These are phyloP conservation scores for Fusarium buxicola DNA, from an alignment of 2,329 filamentous ascomycete genomes.

Conservation along the genomic window DNA sequence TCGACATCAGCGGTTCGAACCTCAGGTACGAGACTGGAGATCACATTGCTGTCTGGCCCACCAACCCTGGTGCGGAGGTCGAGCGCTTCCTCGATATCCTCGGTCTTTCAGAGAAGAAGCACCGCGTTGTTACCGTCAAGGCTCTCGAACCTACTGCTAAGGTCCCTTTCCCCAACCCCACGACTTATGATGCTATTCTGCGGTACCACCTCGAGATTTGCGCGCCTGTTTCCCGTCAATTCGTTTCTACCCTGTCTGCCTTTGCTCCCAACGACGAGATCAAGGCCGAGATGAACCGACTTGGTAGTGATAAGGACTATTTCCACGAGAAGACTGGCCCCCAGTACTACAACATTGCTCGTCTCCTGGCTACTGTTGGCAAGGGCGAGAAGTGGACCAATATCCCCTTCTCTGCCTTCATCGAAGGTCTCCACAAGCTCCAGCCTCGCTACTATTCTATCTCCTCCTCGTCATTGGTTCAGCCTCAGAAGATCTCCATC, in stretches of 20 bases:
- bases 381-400: slow-evolving; percentile 82
- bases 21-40: slow-evolving; percentile 96
- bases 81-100: slow-evolving; percentile 87
- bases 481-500: slow-evolving; percentile 94
- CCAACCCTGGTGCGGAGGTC: slow-evolving; percentile 91
- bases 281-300: slow-evolving; percentile 88
- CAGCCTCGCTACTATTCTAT: slow-evolving; percentile 99
- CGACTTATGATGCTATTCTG: slow-evolving; percentile 91
- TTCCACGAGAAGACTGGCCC: slow-evolving; percentile 88
- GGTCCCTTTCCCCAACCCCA: slow-evolving; percentile 96
- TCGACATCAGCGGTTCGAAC: slow-evolving; percentile 90
- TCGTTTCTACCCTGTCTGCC: slow-evolving; percentile 85
- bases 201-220: slow-evolving; percentile 98
- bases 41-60: slow-evolving; percentile 97
- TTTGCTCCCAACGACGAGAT: slow-evolving; percentile 88
- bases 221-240: slow-evolving; percentile 95
- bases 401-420: slow-evolving; percentile 92
- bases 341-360: slow-evolving; percentile 89
- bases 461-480: slow-evolving; percentile 93
- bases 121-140: slow-evolving; percentile 89
- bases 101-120: slow-evolving; percentile 79
- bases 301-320: slow-evolving; percentile 94
- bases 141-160: slow-evolving; percentile 94
- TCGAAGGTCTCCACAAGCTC: slow-evolving; percentile 93
- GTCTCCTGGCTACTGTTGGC: slow-evolving; percentile 79